Evolutionary conservation across 2,329 filamentous ascomycete genomes (phyloP), one percentile per base, ranked within the genome.

Genomic region (Macroventuria anomochaeta): DNA sequence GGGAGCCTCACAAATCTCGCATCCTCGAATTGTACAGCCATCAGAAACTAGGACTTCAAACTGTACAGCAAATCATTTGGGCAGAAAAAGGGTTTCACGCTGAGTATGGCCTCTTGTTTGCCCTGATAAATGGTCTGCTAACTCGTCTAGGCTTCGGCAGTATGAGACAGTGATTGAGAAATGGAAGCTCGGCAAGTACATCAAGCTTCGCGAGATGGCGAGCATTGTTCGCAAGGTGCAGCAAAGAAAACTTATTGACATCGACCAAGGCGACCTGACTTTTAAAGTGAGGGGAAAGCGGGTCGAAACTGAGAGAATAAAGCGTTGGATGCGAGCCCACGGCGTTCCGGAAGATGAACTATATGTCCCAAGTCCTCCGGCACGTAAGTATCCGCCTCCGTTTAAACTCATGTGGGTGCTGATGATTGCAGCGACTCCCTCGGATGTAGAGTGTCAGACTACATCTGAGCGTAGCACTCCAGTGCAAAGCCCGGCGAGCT

Each of bases 211-310:
- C 3, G 64, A 68, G 42, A 66, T 64, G 57, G 25, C 49, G 34
- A 60, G 62, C 12, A 67, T 68, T 8, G 59, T 68, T 11, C 41
- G 62, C 20, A 64, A 62, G 21, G 46, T 21, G 8, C 62, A 68
- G 29, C 37, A 46, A 17, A 55, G 64, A 31, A 58, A 56, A 11
- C 55, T 68, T n/a, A 10, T 62, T 5, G 57, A 69, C n/a, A 21
- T 18, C 10, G 20, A 55, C 18, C 59, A 63, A 25, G 25, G 33
- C 3, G 17, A 49, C 13, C 51, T 62, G 5, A 26, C 8, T 5
- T 64, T 67, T 34, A 23, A 38, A 25, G 59, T 65, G 1, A 20
- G 65, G 34, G 56, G 44, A 17, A 43, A 26, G 15, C 4, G 11
- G 28, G 62, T 68, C 29, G 53, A 61, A 12, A 51, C 25, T n/a